Base-by-base conservation (phyloP, 2,329 filamentous ascomycete species). In the Pseudovirgaria hyperparasitica region DNA sequence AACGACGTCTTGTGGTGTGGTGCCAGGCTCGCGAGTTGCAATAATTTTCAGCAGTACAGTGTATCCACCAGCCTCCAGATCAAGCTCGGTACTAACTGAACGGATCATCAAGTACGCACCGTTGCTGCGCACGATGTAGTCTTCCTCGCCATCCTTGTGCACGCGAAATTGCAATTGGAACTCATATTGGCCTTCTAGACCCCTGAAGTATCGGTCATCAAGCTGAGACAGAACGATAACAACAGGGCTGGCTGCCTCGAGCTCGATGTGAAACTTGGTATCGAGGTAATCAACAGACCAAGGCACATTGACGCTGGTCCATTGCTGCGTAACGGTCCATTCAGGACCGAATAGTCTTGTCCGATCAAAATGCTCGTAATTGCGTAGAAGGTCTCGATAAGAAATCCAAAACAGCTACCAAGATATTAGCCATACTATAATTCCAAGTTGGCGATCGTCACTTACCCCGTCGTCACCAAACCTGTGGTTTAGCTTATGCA, bases 11-110 rank as follows among this genome's bases (percentile, higher is more conserved):
- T 84, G 76, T 10, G 79, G 67, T 1, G 67, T 62, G 6, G 65
- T 55, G 15, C 62, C 47, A 4, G 51, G 43, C 7, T 55, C 42
- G n/a, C 76, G 69, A 11, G 65, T 66, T 2, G 79, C 79, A 6
- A 75, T 73, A 31, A 90, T 67, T 46, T 81, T 84, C 49, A 87
- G 67, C 13, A 82, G 63, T 4, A 92, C 71, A 5, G 70, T 72
- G 52, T 92, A 92, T 22, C 68, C 72, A 8, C 82, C 82, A 0
- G 76, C 67, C 12, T 81, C 72, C 15, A 92, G 69, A 19, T 76
- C 64, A 6, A 90, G 63, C 48, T 90, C 82, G 2, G 80, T 74
- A 26, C 77, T 85, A 20, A 85, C 76, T 1, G 77, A 81, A 5
- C 82, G 73, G 13, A 63, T 72, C 69, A 84, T 81, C 50, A 60